Conservation (phyloP, 208 protist genomes). For the Leishmania lainsoni region DNA sequence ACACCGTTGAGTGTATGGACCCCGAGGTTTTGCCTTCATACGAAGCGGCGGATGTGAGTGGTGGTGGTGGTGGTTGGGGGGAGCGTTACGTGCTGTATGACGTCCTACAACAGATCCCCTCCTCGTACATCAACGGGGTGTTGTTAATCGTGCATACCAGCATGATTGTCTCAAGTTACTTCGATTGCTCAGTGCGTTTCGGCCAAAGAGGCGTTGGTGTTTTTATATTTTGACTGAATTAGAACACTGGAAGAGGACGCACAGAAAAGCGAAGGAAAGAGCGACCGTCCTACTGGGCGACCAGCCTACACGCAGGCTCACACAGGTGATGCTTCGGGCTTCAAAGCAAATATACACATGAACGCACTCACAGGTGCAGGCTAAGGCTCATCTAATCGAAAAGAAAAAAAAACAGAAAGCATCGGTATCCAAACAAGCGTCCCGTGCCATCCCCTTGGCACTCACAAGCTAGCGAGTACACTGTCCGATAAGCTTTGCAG, state of each 20-base stretch:
- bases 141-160: background rate
- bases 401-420: background rate
- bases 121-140: background rate
- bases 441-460: too few relatives aligned
- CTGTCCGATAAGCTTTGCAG: slow-evolving; percentile 48
- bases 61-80: too few relatives aligned
- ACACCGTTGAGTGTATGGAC: background rate
- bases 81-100: background rate
- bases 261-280: background rate
- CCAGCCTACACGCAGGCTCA: background rate
- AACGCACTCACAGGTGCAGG: background rate
- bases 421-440: background rate
- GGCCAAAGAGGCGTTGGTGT: too few relatives aligned
- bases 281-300: background rate
- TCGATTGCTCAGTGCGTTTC: too few relatives aligned
- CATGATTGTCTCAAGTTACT: background rate
- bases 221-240: too few relatives aligned
- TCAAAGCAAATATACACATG: background rate
- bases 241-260: background rate
- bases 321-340: background rate
- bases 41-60: background rate
- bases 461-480: slow-evolving; percentile 9
- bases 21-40: background rate
- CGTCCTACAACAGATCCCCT: background rate
- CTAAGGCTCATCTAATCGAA: background rate